Evolutionary conservation across 768 basidiomycete genomes (phyloP).

Genomic region (Coprinellus micaceus): DNA sequence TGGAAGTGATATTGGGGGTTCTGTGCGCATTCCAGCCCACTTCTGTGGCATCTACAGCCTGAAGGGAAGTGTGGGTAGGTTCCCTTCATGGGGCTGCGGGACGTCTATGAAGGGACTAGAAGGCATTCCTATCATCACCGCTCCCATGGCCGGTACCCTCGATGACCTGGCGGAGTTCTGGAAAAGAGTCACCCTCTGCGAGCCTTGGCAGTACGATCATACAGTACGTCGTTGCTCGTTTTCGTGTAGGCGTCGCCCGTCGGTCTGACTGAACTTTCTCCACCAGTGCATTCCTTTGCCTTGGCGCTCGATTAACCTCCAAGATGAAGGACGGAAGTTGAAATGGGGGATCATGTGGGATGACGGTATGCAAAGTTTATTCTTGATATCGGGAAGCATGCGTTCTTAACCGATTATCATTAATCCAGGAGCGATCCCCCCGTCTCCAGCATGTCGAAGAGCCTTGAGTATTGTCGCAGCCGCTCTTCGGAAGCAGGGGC

Average conservation of each 20-base stretch:
- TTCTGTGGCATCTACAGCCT: slow-evolving; percentile 69
- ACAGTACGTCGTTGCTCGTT: slow-evolving; percentile 31
- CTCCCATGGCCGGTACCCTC: slow-evolving; percentile 61
- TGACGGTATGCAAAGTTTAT: slow-evolving; percentile 41
- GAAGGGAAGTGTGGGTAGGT: slow-evolving; percentile 56
- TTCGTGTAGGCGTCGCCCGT: slow-evolving; percentile 26
- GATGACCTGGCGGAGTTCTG: slow-evolving; percentile 64
- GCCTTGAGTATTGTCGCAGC: slow-evolving; percentile 48
- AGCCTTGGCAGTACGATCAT: slow-evolving; percentile 68
- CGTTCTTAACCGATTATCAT: slow-evolving; percentile 1
- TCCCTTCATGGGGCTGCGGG: slow-evolving; percentile 47
- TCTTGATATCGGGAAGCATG: not conserved
- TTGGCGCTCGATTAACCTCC: slow-evolving; percentile 46
- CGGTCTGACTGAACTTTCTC: not conserved
- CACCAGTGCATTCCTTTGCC: slow-evolving; percentile 47
- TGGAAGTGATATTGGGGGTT: slow-evolving; percentile 72
- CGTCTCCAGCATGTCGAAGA: slow-evolving; percentile 61
- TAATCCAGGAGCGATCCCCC: slow-evolving; percentile 50
- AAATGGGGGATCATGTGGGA: slow-evolving; percentile 64
- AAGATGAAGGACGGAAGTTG: slow-evolving; percentile 45
- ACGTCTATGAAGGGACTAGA: slow-evolving; percentile 54
- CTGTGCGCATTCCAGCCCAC: slow-evolving; percentile 68
- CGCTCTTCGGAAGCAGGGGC: slow-evolving; percentile 54
- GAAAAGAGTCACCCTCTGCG: slow-evolving; percentile 55
- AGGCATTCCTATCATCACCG: slow-evolving; percentile 47